phyloP scores from a whole-genome alignment of 2,329 filamentous ascomycete genomes.

The Aspergillus sp. region DNA sequence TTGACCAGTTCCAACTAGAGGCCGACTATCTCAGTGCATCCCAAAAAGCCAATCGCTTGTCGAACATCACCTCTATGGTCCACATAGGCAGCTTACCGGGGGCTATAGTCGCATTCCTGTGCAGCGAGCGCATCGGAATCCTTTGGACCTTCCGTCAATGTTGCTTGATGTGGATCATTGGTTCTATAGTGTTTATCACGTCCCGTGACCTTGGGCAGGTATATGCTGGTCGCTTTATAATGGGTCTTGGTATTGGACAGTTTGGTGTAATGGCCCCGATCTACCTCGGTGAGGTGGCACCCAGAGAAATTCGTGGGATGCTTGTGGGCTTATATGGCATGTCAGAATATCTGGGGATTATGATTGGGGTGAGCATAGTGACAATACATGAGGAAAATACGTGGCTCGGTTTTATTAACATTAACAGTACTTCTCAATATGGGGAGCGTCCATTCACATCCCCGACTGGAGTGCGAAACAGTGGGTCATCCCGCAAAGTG shows the following conservation, averaged over 20 bases:
- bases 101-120: constrained; percentile 34
- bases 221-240: constrained; percentile 36
- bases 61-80: constrained; percentile 45
- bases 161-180: constrained; percentile 23
- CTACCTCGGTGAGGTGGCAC: constrained; percentile 85
- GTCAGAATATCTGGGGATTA: constrained; percentile 28
- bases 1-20: constrained; percentile 17
- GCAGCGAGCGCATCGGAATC: constrained; percentile 32
- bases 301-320: constrained; percentile 68
- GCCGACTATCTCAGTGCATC: constrained; percentile 14
- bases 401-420: background rate
- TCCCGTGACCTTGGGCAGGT: constrained; percentile 30
- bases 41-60: constrained; percentile 35
- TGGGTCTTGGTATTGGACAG: constrained; percentile 36
- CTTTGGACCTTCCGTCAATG: constrained; percentile 26
- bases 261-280: constrained; percentile 84
- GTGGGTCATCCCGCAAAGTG: constrained; percentile 66
- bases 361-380: constrained; percentile 19
- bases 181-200: constrained; percentile 37
- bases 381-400: too few species aligned
- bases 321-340: constrained; percentile 23
- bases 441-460: constrained; percentile 53
- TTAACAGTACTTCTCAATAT: constrained; percentile 35
- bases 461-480: constrained; percentile 40
- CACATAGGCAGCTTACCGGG: constrained; percentile 43